Percentiles rank a stretch among this genome's conserved stretches.
Conservation (phyloP, 2,329 filamentous ascomycete genomes). For the Tolypocladium pustulatum region DNA sequence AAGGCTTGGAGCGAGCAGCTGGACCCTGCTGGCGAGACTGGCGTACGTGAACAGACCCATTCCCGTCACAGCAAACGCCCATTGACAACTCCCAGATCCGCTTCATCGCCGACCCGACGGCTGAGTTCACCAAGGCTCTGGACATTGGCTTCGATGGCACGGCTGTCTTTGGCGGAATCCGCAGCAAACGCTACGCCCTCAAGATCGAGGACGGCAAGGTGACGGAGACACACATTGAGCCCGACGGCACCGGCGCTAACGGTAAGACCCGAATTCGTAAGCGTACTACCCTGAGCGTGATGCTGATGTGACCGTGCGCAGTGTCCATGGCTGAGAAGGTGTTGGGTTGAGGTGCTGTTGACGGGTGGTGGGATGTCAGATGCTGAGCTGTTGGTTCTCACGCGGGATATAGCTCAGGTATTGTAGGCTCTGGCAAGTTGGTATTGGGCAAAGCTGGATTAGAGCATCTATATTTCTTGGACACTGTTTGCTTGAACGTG, state of each 20-base stretch:
- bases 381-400: neutral
- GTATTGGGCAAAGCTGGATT: neutral
- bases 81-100: slow-evolving; percentile 51
- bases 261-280: slow-evolving; percentile 35
- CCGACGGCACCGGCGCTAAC: slow-evolving; percentile 74
- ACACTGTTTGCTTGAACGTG: neutral
- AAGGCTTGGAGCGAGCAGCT: slow-evolving; percentile 77
- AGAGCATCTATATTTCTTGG: neutral
- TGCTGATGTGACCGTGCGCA: slow-evolving; percentile 10
- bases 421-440: neutral
- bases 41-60: slow-evolving; percentile 45
- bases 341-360: slow-evolving; percentile 15
- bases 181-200: slow-evolving; percentile 82
- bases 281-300: neutral
- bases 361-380: neutral
- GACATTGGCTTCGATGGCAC: slow-evolving; percentile 74
- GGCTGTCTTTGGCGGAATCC: slow-evolving; percentile 68
- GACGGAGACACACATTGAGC: slow-evolving; percentile 70
- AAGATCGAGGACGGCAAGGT: slow-evolving; percentile 79
- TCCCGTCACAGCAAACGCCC: neutral
- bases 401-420: neutral
- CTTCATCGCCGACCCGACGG: slow-evolving; percentile 75
- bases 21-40: slow-evolving; percentile 63
- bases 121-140: slow-evolving; percentile 70
- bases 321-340: slow-evolving; percentile 43